Evolutionary conservation across 1,284 basidiomycete species (phyloP), one percentile per base, ranked within the genome.

Genomic region (Meripilus lineatus): DNA sequence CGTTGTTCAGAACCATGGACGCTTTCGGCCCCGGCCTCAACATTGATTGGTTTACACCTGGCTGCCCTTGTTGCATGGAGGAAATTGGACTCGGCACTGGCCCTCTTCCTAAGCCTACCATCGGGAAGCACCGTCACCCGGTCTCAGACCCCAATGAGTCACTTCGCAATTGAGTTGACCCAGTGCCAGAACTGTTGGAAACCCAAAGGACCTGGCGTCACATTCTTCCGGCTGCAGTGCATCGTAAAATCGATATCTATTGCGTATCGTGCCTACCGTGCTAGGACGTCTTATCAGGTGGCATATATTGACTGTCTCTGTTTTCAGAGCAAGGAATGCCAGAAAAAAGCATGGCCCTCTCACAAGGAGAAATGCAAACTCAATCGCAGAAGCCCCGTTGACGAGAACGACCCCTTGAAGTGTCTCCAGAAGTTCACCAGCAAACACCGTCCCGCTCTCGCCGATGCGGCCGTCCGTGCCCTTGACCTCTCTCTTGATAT

Each of bases 371-470:
- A 20, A 20, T 42, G 40, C 28, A 40, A 32, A 21, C 43, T 54
- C 20, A 55, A 56, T 44, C 49, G 46, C 45, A 46, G 50, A 23
- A 37, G 42, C 35, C 39, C 46, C 34, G 8, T 26, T 6, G 47
- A 37, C 11, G 45, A 34, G 23, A 44, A 45, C 42, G 21, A 15
- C 14, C 13, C 23, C 21, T n/a, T 40, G 48, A 41, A 50, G 49
- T 35, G 42, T 18, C 52, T 58, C 25, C 48, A 51, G 33, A 44
- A 34, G 28, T 58, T 56, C 50, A 52, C 51, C n/a, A 45, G 47
- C 41, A 58, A 58, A 39, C 54, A 56, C 49, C 51, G 50, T 6
- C 54, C 51, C 24, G 38, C 46, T 24, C 46, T 56, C 42, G 47
- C 48, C 25, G 48, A 50, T 32, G 44, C 49, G 10, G 54, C 44